Percentiles rank a stretch among this genome's conserved stretches.
Conservation (phyloP, 2,329 filamentous ascomycete genomes). For the Aaosphaeria arxii region DNA sequence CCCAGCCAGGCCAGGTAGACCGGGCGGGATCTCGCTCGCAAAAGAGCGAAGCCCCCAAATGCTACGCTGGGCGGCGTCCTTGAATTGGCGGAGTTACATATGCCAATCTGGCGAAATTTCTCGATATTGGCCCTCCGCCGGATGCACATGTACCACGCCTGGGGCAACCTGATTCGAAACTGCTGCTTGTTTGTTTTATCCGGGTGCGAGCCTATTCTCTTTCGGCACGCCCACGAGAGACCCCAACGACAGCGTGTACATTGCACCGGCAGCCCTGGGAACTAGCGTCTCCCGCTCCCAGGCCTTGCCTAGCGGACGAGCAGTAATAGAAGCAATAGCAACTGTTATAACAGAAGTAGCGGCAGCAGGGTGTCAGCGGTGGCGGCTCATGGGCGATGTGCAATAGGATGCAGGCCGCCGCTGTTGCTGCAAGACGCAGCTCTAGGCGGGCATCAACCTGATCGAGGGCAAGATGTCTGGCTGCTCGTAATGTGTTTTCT, state of each 20-base stretch:
- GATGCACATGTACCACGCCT: conserved; percentile 30
- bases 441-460: no score
- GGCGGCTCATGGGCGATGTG: no score
- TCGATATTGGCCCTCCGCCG: conserved; percentile 27
- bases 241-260: conserved; percentile 1
- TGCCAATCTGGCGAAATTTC: conserved; percentile 29
- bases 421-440: no score
- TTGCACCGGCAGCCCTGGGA: no score
- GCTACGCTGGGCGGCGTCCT: neutral
- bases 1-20: neutral
- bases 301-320: no score
- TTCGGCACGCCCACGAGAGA: conserved; percentile 15
- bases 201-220: conserved; percentile 28
- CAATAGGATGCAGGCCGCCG: no score
- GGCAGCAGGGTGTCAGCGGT: no score
- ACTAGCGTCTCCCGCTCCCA: no score
- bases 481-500: no score
- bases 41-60: neutral
- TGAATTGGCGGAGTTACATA: conserved; percentile 15
- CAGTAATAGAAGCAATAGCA: no score
- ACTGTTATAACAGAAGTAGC: no score
- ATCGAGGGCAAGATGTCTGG: no score
- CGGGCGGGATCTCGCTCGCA: neutral
- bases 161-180: conserved; percentile 27
- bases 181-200: conserved; percentile 32